Evolutionary conservation across 1,284 basidiomycete species (phyloP).

Genomic region (Schizophyllum commune): DNA sequence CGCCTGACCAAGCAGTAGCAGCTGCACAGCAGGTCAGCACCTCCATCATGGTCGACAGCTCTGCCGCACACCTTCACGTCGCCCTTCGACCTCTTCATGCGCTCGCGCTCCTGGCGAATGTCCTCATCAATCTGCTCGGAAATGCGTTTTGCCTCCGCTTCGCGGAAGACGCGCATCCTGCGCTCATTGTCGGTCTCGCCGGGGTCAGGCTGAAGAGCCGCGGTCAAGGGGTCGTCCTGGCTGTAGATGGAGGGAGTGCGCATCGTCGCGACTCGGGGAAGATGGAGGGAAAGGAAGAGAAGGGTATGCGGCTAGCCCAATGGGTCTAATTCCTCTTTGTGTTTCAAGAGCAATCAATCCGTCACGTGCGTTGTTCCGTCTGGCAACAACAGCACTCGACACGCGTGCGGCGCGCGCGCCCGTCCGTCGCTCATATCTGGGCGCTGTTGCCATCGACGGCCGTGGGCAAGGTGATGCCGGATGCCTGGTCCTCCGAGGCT

Average conservation of each 20-base stretch:
- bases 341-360: not conserved
- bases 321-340: not conserved
- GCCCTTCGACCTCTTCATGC: conserved; percentile 50
- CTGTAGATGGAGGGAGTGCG: conserved; percentile 61
- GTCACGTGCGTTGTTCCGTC: not conserved
- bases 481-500: no score
- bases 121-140: conserved; percentile 78
- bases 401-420: no score
- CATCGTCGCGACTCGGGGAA: conserved; percentile 34
- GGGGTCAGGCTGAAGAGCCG: conserved; percentile 54
- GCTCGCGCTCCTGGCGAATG: conserved; percentile 58
- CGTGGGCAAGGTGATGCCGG: no score
- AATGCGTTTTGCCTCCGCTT: conserved; percentile 65
- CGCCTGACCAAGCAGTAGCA: conserved; percentile 72
- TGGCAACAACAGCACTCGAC: not conserved
- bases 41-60: conserved; percentile 26
- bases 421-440: no score
- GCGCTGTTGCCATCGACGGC: no score
- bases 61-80: conserved; percentile 58
- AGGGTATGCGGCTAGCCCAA: conserved; percentile 5
- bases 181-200: conserved; percentile 63
- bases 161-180: conserved; percentile 45
- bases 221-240: conserved; percentile 68
- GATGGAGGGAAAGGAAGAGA: conserved; percentile 22
- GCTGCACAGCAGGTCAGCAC: conserved; percentile 27